Evolutionary conservation across 2,329 filamentous ascomycete species (phyloP).

Genomic region (Stromatinia cepivora): DNA sequence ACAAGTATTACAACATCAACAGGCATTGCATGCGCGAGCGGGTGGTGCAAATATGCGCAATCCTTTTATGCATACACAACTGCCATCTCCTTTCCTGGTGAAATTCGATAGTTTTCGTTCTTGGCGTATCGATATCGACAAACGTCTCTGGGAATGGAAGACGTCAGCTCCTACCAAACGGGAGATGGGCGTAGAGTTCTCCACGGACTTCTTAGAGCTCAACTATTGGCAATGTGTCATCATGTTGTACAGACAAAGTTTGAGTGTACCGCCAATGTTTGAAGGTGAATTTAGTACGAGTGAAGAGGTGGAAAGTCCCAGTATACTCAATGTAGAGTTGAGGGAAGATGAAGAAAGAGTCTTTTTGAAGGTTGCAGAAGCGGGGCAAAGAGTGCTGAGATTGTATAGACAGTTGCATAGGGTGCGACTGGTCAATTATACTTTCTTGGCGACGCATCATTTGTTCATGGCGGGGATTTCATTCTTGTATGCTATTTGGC

Average conservation of each 20-base stretch:
- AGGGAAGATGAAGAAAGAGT: slow-evolving; percentile 85
- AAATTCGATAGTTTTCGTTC: slow-evolving; percentile 82
- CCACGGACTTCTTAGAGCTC: slow-evolving; percentile 83
- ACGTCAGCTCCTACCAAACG: slow-evolving; percentile 72
- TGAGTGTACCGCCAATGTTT: slow-evolving; percentile 81
- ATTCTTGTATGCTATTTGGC: slow-evolving; percentile 96
- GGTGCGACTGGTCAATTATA: slow-evolving; percentile 89
- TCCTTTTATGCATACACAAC: slow-evolving; percentile 72
- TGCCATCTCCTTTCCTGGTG: slow-evolving; percentile 82
- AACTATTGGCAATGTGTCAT: slow-evolving; percentile 99
- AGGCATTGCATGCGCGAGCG: slow-evolving; percentile 75
- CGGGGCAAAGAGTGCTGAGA: slow-evolving; percentile 87
- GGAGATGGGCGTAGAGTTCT: slow-evolving; percentile 86
- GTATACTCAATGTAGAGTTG: slow-evolving; percentile 63
- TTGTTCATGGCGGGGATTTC: slow-evolving; percentile 97
- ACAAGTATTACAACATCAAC: slow-evolving; percentile 89
- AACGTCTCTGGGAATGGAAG: slow-evolving; percentile 83
- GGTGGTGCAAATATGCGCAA: slow-evolving; percentile 64
- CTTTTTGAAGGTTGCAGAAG: slow-evolving; percentile 92
- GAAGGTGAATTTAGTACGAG: slow-evolving; percentile 73
- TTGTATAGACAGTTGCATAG: slow-evolving; percentile 88
- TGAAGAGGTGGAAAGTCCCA: slow-evolving; percentile 63
- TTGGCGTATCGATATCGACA: slow-evolving; percentile 87
- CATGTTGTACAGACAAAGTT: slow-evolving; percentile 89
- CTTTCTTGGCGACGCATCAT: slow-evolving; percentile 92